Conservation (phyloP, 805 yeast species). For the Saccharomycodes ludwigii region DNA sequence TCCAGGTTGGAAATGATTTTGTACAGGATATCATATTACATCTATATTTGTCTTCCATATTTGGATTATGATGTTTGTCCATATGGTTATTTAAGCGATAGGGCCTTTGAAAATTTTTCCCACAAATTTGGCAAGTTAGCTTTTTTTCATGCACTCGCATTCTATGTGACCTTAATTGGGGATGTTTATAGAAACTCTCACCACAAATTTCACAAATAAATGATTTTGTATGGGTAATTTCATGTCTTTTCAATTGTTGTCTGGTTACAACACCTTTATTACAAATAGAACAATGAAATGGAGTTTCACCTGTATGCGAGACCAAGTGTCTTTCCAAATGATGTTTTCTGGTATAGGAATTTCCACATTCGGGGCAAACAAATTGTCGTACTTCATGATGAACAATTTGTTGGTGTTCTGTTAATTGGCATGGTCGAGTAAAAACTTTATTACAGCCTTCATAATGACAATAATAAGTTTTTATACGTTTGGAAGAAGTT, state of each 20-base stretch:
- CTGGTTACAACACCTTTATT: constrained; percentile 68
- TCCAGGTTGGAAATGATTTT: constrained; percentile 54
- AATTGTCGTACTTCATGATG: constrained; percentile 77
- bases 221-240: constrained; percentile 62
- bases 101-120: constrained; percentile 50
- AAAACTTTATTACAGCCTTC: constrained; percentile 67
- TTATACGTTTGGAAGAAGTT: constrained; percentile 34
- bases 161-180: constrained; percentile 62
- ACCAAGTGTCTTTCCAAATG: constrained; percentile 66
- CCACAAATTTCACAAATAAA: constrained; percentile 56
- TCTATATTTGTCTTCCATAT: constrained; percentile 27
- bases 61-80: constrained; percentile 48
- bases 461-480: constrained; percentile 49
- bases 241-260: constrained; percentile 80
- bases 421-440: constrained; percentile 67
- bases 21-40: constrained; percentile 56
- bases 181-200: constrained; percentile 62
- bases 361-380: constrained; percentile 50
- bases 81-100: constrained; percentile 56
- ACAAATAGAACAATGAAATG: constrained; percentile 61
- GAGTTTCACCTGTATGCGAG: constrained; percentile 53
- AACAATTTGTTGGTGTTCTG: constrained; percentile 58
- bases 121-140: constrained; percentile 51
- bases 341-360: constrained; percentile 60
- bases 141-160: constrained; percentile 44